Evolutionary conservation across 495 filamentous ascomycete genomes (phyloP).

Genomic region (Xylaria scruposa): DNA sequence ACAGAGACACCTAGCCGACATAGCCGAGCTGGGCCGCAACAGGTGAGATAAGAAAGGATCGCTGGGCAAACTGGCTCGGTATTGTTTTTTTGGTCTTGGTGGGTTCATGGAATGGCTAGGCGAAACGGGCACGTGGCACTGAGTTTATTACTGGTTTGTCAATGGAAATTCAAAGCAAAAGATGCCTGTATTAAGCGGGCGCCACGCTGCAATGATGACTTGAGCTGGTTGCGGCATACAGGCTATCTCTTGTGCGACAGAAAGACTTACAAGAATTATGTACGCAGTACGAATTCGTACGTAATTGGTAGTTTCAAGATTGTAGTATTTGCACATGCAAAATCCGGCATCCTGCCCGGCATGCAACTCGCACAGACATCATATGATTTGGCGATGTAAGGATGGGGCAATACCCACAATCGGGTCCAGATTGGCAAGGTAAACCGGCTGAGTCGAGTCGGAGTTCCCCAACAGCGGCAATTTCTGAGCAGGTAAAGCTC

Average conservation of each 20-base stretch:
- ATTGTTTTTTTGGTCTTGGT: neutral
- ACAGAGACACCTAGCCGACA: neutral
- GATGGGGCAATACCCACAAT: neutral
- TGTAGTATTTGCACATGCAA: neutral
- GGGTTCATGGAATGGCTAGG: neutral
- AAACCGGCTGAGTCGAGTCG: neutral
- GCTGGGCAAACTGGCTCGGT: constrained; percentile 14
- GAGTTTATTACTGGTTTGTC: neutral
- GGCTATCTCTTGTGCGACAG: neutral
- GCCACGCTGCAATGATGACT: neutral
- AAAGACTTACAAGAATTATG: neutral
- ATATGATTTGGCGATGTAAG: neutral
- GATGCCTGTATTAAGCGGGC: neutral
- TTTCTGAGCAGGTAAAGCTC: neutral
- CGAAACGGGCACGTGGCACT: neutral
- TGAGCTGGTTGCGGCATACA: neutral
- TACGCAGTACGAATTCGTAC: neutral
- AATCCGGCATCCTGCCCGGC: neutral
- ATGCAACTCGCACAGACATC: neutral
- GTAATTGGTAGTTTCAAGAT: neutral
- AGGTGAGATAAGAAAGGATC: neutral
- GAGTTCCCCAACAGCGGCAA: neutral
- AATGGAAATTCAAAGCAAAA: neutral
- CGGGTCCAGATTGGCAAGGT: neutral
- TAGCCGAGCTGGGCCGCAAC: constrained; percentile 11